Evolutionary conservation across 108 stramenopile species (phyloP).

Genomic region (Cyclotella cryptica): DNA sequence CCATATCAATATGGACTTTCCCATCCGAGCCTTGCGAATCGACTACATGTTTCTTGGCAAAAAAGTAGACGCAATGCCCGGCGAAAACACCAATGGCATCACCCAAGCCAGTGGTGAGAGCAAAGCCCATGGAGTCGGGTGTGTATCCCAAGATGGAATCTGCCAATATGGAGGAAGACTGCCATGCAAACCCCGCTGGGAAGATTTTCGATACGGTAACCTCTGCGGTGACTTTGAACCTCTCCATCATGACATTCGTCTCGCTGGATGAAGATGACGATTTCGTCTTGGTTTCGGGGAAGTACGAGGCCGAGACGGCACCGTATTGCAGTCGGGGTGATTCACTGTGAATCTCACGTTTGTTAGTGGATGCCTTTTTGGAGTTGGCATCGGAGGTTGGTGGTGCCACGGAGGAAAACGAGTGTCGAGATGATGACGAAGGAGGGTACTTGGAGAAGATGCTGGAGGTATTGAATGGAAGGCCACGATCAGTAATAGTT

Average conservation of each 20-base stretch:
- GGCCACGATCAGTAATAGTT: no score
- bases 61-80: conserved; percentile 72
- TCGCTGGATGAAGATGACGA: neutral
- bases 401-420: neutral
- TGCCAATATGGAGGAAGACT: conserved; percentile 75
- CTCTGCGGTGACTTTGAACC: conserved; percentile 71
- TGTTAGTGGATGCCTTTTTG: neutral
- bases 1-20: conserved; percentile 52
- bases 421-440: neutral
- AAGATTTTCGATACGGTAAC: conserved; percentile 88
- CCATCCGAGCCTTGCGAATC: conserved; percentile 14
- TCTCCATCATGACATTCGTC: conserved; percentile 35
- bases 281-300: conserved; percentile 4
- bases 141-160: conserved; percentile 59
- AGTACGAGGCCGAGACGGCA: conserved; percentile 5
- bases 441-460: no score
- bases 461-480: neutral
- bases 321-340: conserved; percentile 1
- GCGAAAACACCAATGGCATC: conserved; percentile 75
- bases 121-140: conserved; percentile 69
- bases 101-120: conserved; percentile 75
- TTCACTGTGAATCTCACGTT: conserved; percentile 17
- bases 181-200: conserved; percentile 90
- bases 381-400: neutral
- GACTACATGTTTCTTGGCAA: conserved; percentile 61